Evolutionary conservation across 192 early-diverging fungal genomes (phyloP), one percentile per base, ranked within the genome.

Genomic region (Coemansia sp.): DNA sequence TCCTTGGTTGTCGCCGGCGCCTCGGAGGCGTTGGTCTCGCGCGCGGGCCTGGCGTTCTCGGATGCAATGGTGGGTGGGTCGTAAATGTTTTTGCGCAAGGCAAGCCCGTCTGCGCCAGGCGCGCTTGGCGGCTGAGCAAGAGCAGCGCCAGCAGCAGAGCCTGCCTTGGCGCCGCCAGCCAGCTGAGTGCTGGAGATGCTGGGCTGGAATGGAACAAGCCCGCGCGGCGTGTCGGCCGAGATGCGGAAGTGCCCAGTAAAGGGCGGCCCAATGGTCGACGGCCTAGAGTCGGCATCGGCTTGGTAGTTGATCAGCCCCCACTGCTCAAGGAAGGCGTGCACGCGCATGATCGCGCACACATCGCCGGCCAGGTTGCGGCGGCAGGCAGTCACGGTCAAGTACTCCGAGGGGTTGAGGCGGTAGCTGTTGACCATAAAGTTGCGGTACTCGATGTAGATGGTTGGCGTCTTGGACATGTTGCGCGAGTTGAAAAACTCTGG

Each of bases 241-340:
- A 98, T 85, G 35, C 94, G 88, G 84, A 95, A 99, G 65, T 98
- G 95, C n/a, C 96, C 98, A 11, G 94, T 97, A 62, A 96, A 98
- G 1, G 94, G 87, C n/a, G 98, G 96, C 0, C 93, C 94, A 15
- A 98, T 88, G 27, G 84, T 82, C 25, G 93, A 94, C n/a, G 98
- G 98, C 38, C 92, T 85, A 20, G 92, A 89, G 57, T 96, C 94
- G 6, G 96, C 92, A 73, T 99, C 95, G 59, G 95, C 89, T 87
- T 99, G 94, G 78, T 97, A 95, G 81, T 99, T 99, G 70, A 99
- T 94, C 31, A 99, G 83, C 1, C 98, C 98, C 98, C 98, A 99
- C 74, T 99, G 96, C 80, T 99, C 96, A 51, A 99, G 84, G 64
- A 99, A 96, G 3, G 96, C 94, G 82, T 99, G 98, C 4, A 99